Evolutionary conservation across 2,329 filamentous ascomycete species (phyloP).

Genomic region (Ceratocystis cubensis): DNA sequence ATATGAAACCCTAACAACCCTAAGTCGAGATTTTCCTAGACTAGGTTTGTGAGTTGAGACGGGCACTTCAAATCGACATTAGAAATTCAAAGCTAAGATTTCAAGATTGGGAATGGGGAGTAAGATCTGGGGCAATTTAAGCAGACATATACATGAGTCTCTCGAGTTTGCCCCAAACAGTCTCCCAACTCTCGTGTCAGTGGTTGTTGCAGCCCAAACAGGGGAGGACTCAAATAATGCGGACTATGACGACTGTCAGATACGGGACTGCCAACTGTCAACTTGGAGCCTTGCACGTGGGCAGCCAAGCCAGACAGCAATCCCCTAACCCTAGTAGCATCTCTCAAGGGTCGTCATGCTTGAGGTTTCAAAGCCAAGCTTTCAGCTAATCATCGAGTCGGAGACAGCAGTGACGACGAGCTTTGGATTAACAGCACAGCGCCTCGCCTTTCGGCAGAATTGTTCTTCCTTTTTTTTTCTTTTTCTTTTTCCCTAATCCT

Average conservation of each 20-base stretch:
- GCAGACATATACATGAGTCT: neutral
- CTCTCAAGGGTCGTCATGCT: slow-evolving; percentile 1
- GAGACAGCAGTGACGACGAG: neutral
- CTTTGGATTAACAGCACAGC: slow-evolving; percentile 5
- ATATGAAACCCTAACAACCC: neutral
- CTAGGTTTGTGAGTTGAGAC: neutral
- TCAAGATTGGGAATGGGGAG: neutral
- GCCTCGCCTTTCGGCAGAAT: neutral
- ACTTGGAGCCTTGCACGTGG: neutral
- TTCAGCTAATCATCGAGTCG: neutral
- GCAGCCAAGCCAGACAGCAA: neutral
- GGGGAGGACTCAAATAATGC: neutral
- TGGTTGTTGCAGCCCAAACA: neutral
- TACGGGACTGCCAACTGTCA: too few relatives aligned
- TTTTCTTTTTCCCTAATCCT: too few relatives aligned
- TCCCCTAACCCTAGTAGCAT: neutral
- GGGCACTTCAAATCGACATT: too few relatives aligned
- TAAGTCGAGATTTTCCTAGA: neutral
- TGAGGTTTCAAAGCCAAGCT: neutral
- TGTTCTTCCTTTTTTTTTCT: too few relatives aligned
- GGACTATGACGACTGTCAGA: too few relatives aligned
- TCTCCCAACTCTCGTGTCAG: neutral
- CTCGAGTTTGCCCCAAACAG: neutral
- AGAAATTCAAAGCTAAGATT: too few relatives aligned
- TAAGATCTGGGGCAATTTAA: neutral